Evolutionary conservation across 345 rosid genomes (phyloP).

Genomic region (Passiflora organensis): DNA sequence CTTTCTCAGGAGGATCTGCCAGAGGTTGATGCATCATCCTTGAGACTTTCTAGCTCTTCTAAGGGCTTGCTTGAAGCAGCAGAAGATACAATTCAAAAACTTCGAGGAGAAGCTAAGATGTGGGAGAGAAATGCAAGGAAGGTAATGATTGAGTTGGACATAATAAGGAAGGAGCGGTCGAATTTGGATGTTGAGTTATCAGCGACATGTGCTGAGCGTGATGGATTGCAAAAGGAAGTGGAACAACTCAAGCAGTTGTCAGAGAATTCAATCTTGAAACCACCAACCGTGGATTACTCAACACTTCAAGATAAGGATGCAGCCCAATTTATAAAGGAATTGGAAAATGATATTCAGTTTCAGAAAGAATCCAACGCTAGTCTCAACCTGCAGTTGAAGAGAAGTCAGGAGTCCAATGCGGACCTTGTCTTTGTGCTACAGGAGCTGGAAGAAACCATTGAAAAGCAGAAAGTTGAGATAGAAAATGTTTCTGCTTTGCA

Average conservation of each 20-base stretch:
- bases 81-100: slow-evolving; percentile 41
- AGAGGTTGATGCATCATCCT: slow-evolving; percentile 16
- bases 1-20: slow-evolving; percentile 19
- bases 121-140: slow-evolving; percentile 54
- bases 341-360: slow-evolving; percentile 45
- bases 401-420: slow-evolving; percentile 56
- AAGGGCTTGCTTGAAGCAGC: slow-evolving; percentile 43
- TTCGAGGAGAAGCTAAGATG: slow-evolving; percentile 43
- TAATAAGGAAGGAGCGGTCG: slow-evolving; percentile 34
- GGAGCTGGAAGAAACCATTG: slow-evolving; percentile 47
- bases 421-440: slow-evolving; percentile 55
- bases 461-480: slow-evolving; percentile 47
- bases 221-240: slow-evolving; percentile 41
- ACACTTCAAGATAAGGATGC: slow-evolving; percentile 15
- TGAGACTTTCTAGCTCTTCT: slow-evolving; percentile 30
- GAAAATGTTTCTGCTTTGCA: slow-evolving; percentile 23
- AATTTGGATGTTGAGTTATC: slow-evolving; percentile 40
- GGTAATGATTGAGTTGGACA: slow-evolving; percentile 43
- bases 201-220: slow-evolving; percentile 38
- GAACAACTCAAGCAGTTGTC: slow-evolving; percentile 33
- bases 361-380: slow-evolving; percentile 37
- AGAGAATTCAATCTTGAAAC: slow-evolving; percentile 21
- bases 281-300: slow-evolving; percentile 19
- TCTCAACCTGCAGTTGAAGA: slow-evolving; percentile 46
- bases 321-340: slow-evolving; percentile 25